Evolutionary conservation across 192 early-diverging fungal species (phyloP).

Genomic region (Coemansia sp.): DNA sequence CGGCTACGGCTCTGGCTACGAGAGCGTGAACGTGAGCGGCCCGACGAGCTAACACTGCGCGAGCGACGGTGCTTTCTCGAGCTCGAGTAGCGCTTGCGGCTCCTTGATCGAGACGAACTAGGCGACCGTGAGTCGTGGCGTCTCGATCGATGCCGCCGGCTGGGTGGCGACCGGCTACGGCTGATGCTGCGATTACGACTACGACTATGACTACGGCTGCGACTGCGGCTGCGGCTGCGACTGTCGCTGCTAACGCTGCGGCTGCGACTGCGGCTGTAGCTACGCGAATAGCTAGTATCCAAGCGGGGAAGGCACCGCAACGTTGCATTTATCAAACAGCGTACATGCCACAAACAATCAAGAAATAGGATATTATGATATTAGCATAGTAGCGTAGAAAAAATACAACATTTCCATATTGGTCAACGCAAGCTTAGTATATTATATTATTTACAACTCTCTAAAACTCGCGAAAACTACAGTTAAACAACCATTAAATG

Average conservation of each 20-base stretch:
- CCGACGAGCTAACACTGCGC: not conserved
- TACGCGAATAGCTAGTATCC: not conserved
- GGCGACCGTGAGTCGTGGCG: constrained; percentile 9
- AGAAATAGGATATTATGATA: no score
- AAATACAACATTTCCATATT: not conserved
- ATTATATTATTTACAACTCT: not conserved
- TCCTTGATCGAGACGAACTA: constrained; percentile 2
- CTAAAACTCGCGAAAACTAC: not conserved
- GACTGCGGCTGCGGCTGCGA: constrained; percentile 1
- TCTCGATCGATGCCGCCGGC: constrained; percentile 4
- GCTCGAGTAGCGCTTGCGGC: constrained; percentile 8
- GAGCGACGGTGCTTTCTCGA: constrained; percentile 5
- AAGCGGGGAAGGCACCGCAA: not conserved
- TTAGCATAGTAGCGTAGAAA: not conserved
- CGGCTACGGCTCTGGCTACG: constrained; percentile 9
- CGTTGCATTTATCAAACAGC: not conserved
- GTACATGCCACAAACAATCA: not conserved
- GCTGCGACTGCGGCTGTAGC: constrained; percentile 16
- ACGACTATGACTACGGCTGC: constrained; percentile 10
- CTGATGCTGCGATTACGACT: constrained; percentile 20
- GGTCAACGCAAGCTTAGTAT: not conserved
- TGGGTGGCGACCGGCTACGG: constrained; percentile 10
- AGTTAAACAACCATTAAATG: not conserved
- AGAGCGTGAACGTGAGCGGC: not conserved
- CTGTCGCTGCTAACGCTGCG: constrained; percentile 11